Percentiles rank a stretch among this genome's conserved stretches.
Conservation (phyloP, 192 early-diverging fungal species). For the Geosiphon pyriformis region DNA sequence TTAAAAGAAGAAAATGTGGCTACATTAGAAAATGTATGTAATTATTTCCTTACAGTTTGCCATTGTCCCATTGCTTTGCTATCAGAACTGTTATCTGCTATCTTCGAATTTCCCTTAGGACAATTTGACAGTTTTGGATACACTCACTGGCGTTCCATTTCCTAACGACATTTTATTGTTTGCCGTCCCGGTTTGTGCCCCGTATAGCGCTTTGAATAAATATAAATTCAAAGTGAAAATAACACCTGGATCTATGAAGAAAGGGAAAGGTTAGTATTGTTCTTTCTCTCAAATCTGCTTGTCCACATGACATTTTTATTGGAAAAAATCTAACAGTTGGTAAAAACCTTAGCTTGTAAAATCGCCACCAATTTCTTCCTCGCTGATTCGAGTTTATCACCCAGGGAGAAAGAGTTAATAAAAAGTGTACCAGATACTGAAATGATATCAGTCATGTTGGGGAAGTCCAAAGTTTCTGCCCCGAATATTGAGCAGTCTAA, state of each 20-base stretch:
- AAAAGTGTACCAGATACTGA: slow-evolving; percentile 81
- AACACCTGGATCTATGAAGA: slow-evolving; percentile 82
- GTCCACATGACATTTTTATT: no score
- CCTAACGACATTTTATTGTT: slow-evolving; percentile 73
- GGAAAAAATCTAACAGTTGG: no score
- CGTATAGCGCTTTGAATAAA: slow-evolving; percentile 75
- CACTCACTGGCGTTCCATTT: slow-evolving; percentile 73
- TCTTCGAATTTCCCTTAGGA: slow-evolving; percentile 27
- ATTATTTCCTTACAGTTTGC: slow-evolving; percentile 1
- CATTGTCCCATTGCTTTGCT: no score
- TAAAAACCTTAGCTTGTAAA: slow-evolving; percentile 37
- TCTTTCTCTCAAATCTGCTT: no score
- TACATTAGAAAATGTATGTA: slow-evolving; percentile 45
- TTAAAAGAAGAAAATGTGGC: slow-evolving; percentile 55
- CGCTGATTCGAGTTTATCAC: slow-evolving; percentile 28
- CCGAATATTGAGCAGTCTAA: slow-evolving; percentile 67
- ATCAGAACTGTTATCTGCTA: no score
- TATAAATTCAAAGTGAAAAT: slow-evolving; percentile 97
- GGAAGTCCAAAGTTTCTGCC: slow-evolving; percentile 82
- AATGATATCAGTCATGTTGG: slow-evolving; percentile 72
- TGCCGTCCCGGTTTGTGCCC: slow-evolving; percentile 92
- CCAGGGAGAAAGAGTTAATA: slow-evolving; percentile 74
- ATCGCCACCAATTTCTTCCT: slow-evolving; percentile 38
- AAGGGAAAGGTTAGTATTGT: slow-evolving; percentile 73
- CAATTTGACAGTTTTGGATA: slow-evolving; percentile 66